Percentiles rank a stretch among this genome's conserved stretches.
Conservation (phyloP, 371 early-diverging fungal genomes). For the Mortierella sp. region DNA sequence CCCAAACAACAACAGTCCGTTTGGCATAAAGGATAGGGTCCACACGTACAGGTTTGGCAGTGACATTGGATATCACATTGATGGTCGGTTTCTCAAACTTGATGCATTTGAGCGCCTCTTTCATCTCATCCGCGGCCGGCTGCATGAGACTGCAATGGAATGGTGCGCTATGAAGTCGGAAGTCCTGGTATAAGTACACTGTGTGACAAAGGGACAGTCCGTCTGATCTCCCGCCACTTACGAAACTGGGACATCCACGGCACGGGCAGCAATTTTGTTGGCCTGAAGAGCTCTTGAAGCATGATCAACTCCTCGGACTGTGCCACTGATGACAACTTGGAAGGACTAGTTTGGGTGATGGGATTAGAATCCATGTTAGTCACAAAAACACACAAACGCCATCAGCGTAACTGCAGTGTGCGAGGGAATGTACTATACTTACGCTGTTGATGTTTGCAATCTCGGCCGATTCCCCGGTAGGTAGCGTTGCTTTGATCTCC, state of each 20-base stretch:
- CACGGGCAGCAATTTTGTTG: conserved; percentile 83
- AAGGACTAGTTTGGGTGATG: conserved; percentile 58
- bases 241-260: conserved; percentile 92
- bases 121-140: conserved; percentile 84
- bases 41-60: conserved; percentile 81
- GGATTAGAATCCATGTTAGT: too few relatives aligned
- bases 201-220: too few relatives aligned
- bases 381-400: too few relatives aligned
- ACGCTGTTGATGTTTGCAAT: conserved; percentile 92
- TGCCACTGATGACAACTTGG: conserved; percentile 93
- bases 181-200: too few relatives aligned
- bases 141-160: conserved; percentile 94
- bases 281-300: conserved; percentile 84
- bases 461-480: conserved; percentile 76
- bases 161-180: conserved; percentile 73
- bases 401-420: too few relatives aligned
- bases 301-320: conserved; percentile 85
- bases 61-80: conserved; percentile 92
- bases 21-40: too few relatives aligned
- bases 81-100: conserved; percentile 74
- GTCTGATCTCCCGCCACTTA: conserved; percentile 52
- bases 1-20: too few relatives aligned
- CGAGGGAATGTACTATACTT: conserved; percentile 13
- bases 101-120: conserved; percentile 71
- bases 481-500: conserved; percentile 69